Percentiles rank a stretch among this genome's conserved stretches.
phyloP scores from a whole-genome alignment of 192 early-diverging fungal species.

The Gorgonomyces haynaldii region DNA sequence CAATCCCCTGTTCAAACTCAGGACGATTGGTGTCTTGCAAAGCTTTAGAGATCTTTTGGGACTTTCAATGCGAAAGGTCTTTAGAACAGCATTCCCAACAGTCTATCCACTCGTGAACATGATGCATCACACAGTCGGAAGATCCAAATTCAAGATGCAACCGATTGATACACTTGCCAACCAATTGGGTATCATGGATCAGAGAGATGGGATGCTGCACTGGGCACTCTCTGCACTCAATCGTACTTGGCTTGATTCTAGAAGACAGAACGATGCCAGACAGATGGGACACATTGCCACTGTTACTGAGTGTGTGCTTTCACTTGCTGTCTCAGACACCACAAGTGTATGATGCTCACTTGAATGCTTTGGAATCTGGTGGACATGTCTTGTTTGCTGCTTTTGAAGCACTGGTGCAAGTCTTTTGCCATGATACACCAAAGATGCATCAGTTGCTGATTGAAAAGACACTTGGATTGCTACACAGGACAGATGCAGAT shows the following conservation, averaged over 20 bases:
- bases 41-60: not conserved
- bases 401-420: not conserved
- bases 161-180: not conserved
- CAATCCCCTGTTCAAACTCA: not conserved
- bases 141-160: not conserved
- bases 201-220: constrained; percentile 1
- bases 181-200: not conserved
- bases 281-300: constrained; percentile 9
- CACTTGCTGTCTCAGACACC: too few species aligned
- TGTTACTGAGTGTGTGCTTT: not conserved
- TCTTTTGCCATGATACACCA: too few species aligned
- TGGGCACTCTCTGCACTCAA: constrained; percentile 6
- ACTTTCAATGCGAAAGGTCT: not conserved
- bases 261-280: constrained; percentile 5
- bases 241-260: too few species aligned
- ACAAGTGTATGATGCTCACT: constrained; percentile 13
- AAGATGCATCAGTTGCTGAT: constrained; percentile 3
- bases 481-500: not conserved
- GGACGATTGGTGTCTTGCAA: not conserved
- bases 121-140: not conserved
- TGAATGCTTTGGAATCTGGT: constrained; percentile 11
- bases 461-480: not conserved
- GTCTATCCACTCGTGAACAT: not conserved
- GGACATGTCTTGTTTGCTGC: constrained; percentile 1
- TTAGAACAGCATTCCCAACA: not conserved